Base-by-base conservation (phyloP, 1,284 basidiomycete genomes). In the Fomitopsis palustris region DNA sequence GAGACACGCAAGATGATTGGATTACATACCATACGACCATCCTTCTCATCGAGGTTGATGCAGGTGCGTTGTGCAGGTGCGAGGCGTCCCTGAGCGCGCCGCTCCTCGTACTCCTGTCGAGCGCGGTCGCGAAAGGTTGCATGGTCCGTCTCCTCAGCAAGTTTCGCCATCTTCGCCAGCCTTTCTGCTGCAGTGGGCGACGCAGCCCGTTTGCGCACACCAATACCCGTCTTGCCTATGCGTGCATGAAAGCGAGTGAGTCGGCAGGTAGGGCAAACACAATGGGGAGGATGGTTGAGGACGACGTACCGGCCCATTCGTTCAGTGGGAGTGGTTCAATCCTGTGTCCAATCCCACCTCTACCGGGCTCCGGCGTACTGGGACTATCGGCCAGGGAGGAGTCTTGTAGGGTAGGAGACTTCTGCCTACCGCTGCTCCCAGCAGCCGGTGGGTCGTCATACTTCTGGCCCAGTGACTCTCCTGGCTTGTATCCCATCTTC, bases 401-500 rank as follows among this genome's bases (percentile, higher is more conserved):
- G 7, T 37, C 33, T 31, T 52, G 39, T 23, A 7, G 27, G n/a
- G 45, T n/a, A 47, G 45, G 23, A 29, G 45, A 47, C 45, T 47
- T 29, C 4, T 14, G 14, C 27, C 6, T 21, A n/a, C 25, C 33
- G 53, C 31, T 53, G 29, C 47, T n/a, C 19, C 17, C 33, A 43
- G 45, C 39, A 35, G 53, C 23, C 35, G 47, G 43, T 10, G 27
- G 49, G 27, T 60, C 62, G 49, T 62, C 62, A 23, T 62, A 67
- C 21, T 69, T 65, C 65, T 72, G 78, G 4, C 92, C 92, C 38
- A 93, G 78, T 2, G 89, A 77, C 70, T 91, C 83, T 14, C 92
- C 92, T 2, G 88, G 85, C 75, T 88, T 87, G 75, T 92, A 93
- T 2, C 92, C 92, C 91, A 93, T 93, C 76, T 89, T 92, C 81